These are phyloP conservation scores for Sideroxylon spinosum DNA, from an alignment of 179 eudicot species.

Conservation along the genomic window DNA sequence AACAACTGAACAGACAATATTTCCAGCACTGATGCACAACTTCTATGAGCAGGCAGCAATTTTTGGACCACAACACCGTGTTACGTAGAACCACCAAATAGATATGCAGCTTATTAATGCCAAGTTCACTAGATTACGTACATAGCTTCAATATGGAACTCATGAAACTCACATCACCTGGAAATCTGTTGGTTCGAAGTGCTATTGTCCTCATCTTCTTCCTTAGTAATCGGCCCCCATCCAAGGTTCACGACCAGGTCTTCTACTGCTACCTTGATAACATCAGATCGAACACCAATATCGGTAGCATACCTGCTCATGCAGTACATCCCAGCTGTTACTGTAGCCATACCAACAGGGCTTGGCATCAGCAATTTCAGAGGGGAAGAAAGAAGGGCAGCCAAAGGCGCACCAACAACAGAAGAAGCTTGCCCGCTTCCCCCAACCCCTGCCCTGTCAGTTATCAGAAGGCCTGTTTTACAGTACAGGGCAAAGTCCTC, in stretches of 20 bases:
- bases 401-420: slow-evolving; percentile 88
- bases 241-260: slow-evolving; percentile 15
- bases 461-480: slow-evolving; percentile 74
- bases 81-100: not conserved
- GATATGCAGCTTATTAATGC: not conserved
- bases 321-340: slow-evolving; percentile 93
- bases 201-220: not conserved
- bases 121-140: not conserved
- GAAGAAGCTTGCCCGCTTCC: slow-evolving; percentile 97
- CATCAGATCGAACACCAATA: slow-evolving; percentile 90
- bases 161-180: not conserved
- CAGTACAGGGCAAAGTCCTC: slow-evolving; percentile 97
- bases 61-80: not conserved
- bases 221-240: slow-evolving; percentile 3
- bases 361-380: slow-evolving; percentile 74
- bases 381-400: slow-evolving; percentile 88
- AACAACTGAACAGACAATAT: too few species aligned
- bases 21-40: too few species aligned
- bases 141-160: not conserved
- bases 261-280: slow-evolving; percentile 75
- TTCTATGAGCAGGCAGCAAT: not conserved
- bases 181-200: slow-evolving; percentile 5
- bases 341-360: slow-evolving; percentile 87
- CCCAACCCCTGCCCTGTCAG: slow-evolving; percentile 69
- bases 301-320: slow-evolving; percentile 94